These are phyloP conservation scores for Sugiyamaella grinbergsii DNA, from an alignment of 1,139 yeast species.

Conservation along the genomic window DNA sequence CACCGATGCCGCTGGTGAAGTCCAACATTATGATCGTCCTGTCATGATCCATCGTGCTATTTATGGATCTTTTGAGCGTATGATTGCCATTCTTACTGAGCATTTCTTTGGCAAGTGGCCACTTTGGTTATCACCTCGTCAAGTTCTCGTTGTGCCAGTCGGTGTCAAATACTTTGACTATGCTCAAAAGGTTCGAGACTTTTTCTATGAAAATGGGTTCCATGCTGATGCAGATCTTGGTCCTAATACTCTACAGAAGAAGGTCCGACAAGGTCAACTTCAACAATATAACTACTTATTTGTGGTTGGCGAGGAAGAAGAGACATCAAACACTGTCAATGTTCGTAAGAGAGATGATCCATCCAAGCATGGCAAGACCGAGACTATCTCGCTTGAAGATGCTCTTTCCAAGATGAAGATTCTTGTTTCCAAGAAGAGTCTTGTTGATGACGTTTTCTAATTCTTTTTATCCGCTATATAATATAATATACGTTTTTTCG, in stretches of 20 bases:
- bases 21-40: conserved; percentile 54
- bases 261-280: conserved; percentile 93
- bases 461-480: not conserved
- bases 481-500: not conserved
- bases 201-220: conserved; percentile 69
- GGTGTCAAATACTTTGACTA: conserved; percentile 90
- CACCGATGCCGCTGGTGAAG: conserved; percentile 29
- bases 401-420: conserved; percentile 67
- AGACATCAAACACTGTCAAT: conserved; percentile 73
- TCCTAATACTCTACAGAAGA: conserved; percentile 94
- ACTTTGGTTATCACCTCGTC: conserved; percentile 98
- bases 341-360: conserved; percentile 90
- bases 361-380: conserved; percentile 87
- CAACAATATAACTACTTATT: conserved; percentile 91
- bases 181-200: conserved; percentile 75
- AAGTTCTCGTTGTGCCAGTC: conserved; percentile 90
- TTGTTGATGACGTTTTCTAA: conserved; percentile 32
- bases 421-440: conserved; percentile 27
- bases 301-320: conserved; percentile 95
- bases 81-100: conserved; percentile 96
- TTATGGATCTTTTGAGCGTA: conserved; percentile 95
- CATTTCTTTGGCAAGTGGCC: conserved; percentile 99
- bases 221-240: conserved; percentile 89
- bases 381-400: conserved; percentile 66
- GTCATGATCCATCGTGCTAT: conserved; percentile 99